Evolutionary conservation across 2,329 filamentous ascomycete genomes (phyloP), one percentile per base, ranked within the genome.

Genomic region (Colletotrichum tofieldiae): DNA sequence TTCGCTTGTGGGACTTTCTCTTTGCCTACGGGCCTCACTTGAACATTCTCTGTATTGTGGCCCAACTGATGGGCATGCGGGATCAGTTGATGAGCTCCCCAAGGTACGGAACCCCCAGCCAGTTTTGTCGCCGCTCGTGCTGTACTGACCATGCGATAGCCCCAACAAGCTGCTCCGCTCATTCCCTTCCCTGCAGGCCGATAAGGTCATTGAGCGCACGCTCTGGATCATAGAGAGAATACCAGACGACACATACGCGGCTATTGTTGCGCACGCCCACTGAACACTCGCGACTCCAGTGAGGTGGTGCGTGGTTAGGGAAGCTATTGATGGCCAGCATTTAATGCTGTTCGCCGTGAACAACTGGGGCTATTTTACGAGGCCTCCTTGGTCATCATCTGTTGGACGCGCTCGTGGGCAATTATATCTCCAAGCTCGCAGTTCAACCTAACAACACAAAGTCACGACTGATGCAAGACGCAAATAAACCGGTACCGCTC

Each of bases 11-110:
- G 96, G 96, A 99, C 81, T 99, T 99, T 77, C 84, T 99, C 29
- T 97, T 99, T 79, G 96, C 96, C 0, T 99, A 98, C 77, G 96
- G 96, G 0, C 92, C 95, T 45, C 96, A 99, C 81, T 82, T 99
- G 73, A 99, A 99, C 79, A 94, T 99, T 67, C 84, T 99, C 29
- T 98, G 96, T 81, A 98, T 99, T 75, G 96, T 98, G 20, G 96
- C 96, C 18, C 96, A 99, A 83, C 86, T 99, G 64, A 92, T 98
- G 60, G 89, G 97, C 77, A 94, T 98, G 84, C 88, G 95, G 71
- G 93, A 95, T 68, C 91, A 94, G 73, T 92, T 99, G 65, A 84
- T 99, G 76, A 91, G 91, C 69, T 97, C 93, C 69, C 89, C 93
- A 8, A 98, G 93, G 95, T 97, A 85, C 75, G 87, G 72, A 63